Evolutionary conservation across 768 basidiomycete species (phyloP).

Genomic region (Mycena crocata): DNA sequence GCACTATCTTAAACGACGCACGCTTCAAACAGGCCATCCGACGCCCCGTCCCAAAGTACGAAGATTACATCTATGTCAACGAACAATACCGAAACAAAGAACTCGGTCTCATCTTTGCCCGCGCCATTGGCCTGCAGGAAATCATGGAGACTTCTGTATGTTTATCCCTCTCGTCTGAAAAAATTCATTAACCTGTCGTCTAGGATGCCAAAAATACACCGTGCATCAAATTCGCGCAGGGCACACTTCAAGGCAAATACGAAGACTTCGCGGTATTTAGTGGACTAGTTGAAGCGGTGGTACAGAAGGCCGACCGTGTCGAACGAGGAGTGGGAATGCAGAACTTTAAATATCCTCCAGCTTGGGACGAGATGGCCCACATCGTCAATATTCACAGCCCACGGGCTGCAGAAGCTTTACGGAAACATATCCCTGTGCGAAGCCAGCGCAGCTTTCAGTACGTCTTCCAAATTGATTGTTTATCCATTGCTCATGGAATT

Average conservation of each 20-base stretch:
- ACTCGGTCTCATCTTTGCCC: slow-evolving; percentile 29
- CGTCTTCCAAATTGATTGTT: neutral
- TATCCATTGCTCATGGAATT: neutral
- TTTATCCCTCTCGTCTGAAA: neutral
- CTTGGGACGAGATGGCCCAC: slow-evolving; percentile 45
- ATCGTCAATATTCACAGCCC: slow-evolving; percentile 42
- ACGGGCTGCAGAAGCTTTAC: slow-evolving; percentile 37
- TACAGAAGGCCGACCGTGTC: slow-evolving; percentile 37
- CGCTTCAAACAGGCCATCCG: slow-evolving; percentile 32
- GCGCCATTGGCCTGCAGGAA: slow-evolving; percentile 25
- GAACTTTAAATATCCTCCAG: too few relatives aligned
- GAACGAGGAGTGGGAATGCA: slow-evolving; percentile 45
- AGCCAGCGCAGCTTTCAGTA: slow-evolving; percentile 34
- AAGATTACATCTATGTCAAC: slow-evolving; percentile 22
- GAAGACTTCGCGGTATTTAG: slow-evolving; percentile 38
- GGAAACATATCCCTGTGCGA: slow-evolving; percentile 30
- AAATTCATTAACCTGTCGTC: neutral
- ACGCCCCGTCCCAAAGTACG: neutral
- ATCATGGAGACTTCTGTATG: slow-evolving; percentile 27
- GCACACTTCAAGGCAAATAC: slow-evolving; percentile 40
- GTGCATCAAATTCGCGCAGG: slow-evolving; percentile 29
- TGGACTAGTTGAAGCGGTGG: slow-evolving; percentile 45
- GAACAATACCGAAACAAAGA: slow-evolving; percentile 16
- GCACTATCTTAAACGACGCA: neutral
- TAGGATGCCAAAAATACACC: slow-evolving; percentile 18